These are phyloP conservation scores for Handroanthus guayacan DNA, from an alignment of 257 asterid genomes.

Conservation along the genomic window DNA sequence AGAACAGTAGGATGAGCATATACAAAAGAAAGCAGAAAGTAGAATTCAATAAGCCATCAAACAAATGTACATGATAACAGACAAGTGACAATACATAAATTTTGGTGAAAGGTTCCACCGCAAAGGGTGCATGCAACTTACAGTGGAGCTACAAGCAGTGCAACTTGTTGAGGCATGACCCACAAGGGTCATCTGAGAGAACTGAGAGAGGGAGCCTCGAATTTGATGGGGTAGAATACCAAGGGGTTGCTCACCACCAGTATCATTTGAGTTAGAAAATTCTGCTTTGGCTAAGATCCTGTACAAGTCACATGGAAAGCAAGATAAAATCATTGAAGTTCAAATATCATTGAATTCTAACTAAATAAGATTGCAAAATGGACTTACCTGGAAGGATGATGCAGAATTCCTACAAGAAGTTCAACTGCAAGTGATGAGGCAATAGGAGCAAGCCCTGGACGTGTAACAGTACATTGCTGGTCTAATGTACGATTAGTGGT, in stretches of 20 bases:
- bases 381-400: conserved; percentile 85
- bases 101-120: neutral
- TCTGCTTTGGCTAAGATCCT: conserved; percentile 87
- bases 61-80: neutral
- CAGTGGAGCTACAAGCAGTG: conserved; percentile 88
- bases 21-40: neutral
- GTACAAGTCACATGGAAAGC: conserved; percentile 30
- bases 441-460: conserved; percentile 99
- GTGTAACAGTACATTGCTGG: conserved; percentile 99
- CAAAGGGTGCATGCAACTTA: conserved; percentile 47
- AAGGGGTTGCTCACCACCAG: conserved; percentile 69
- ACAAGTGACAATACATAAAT: neutral
- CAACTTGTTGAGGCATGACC: conserved; percentile 91
- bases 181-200: conserved; percentile 88
- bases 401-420: conserved; percentile 83
- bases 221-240: conserved; percentile 97
- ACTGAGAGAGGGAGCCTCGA: conserved; percentile 88
- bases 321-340: neutral
- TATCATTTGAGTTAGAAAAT: conserved; percentile 60
- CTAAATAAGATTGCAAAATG: neutral
- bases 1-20: neutral
- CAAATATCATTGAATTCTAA: neutral
- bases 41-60: neutral
- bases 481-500: conserved; percentile 91
- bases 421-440: conserved; percentile 98